phyloP scores from a whole-genome alignment of 202 grass and related monocot species.

The Alloteropsis angusta region DNA sequence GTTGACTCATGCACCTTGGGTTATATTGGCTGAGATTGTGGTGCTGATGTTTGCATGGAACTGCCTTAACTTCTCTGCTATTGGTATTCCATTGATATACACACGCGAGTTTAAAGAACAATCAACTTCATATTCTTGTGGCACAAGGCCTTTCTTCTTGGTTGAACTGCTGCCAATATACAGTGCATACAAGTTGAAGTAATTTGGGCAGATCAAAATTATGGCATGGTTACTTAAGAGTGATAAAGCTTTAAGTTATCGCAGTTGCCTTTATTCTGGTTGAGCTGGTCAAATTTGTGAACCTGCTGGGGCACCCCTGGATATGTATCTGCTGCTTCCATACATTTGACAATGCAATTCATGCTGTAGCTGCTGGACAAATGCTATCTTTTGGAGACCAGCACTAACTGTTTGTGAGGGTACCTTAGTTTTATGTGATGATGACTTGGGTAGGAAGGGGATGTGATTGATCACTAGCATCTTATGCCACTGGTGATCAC shows the following conservation, averaged over 20 bases:
- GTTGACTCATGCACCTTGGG: constrained; percentile 9
- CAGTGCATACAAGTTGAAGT: constrained; percentile 6
- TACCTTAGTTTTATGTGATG: constrained; percentile 10
- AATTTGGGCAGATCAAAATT: constrained; percentile 7
- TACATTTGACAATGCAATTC: not conserved
- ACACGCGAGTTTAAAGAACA: constrained; percentile 26
- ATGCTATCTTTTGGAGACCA: constrained; percentile 18
- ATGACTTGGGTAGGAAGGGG: constrained; percentile 3
- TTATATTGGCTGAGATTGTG: constrained; percentile 19
- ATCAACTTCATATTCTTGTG: constrained; percentile 9
- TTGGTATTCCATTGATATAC: constrained; percentile 4
- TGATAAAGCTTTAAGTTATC: constrained; percentile 11
- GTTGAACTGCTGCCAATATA: constrained; percentile 13
- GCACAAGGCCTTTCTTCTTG: constrained; percentile 19
- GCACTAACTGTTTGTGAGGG: not conserved
- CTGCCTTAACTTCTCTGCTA: constrained; percentile 18
- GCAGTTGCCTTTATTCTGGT: constrained; percentile 15
- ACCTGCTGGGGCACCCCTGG: constrained; percentile 17
- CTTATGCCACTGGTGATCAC: too few species aligned
- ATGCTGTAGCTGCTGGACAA: not conserved
- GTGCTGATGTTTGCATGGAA: constrained; percentile 22
- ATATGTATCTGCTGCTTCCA: constrained; percentile 8
- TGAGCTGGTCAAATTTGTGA: constrained; percentile 30
- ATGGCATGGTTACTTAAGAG: not conserved
- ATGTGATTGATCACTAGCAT: constrained; percentile 21